Evolutionary conservation across 2,329 filamentous ascomycete species (phyloP), one percentile per base, ranked within the genome.

Genomic region (Curvularia spicifera): DNA sequence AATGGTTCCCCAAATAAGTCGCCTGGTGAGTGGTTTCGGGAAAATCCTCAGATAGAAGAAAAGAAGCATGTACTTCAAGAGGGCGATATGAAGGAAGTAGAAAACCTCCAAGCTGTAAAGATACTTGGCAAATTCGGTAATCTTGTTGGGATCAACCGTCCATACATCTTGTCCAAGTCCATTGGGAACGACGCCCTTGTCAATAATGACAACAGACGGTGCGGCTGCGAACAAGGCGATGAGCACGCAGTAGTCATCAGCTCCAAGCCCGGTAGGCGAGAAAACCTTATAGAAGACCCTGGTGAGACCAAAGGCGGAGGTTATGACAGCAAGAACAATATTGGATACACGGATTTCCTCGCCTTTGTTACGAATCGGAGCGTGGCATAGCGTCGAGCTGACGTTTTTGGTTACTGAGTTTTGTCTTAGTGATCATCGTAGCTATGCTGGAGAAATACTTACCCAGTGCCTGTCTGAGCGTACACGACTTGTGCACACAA

Each of bases 101-200:
- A 76, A 59, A 2, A 75, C 60, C 50, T 76, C 71, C 46, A 72
- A 59, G 10, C 69, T 60, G 61, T 75, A 77, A 47, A 76, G 70
- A 44, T 61, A 66, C 44, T 61, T 56, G 31, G 76, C 69, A 28
- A 86, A 82, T 0, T 68, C 67, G 28, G 78, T 81, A 45, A 86
- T 78, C 15, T 77, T 63, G 0, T 75, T 67, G 0, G 75, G 69
- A 0, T 73, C 58, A 4, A 85, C 59, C 0, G 81, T 83, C 83
- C 83, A 85, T 15, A 84, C 75, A 47, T 86, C 83, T 18, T 68
- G 76, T 6, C 83, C 82, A 7, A 85, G 70, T 1, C 83, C 84
- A n/a, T 68, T 68, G 1, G 57, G 51, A 8, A 68, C 26, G 13
- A 60, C 46, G 8, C 52, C 64, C 15, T 55, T 53, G 31, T 70